Base-by-base conservation (phyloP, 306 rosid species). In the Heteromeles arbutifolia region DNA sequence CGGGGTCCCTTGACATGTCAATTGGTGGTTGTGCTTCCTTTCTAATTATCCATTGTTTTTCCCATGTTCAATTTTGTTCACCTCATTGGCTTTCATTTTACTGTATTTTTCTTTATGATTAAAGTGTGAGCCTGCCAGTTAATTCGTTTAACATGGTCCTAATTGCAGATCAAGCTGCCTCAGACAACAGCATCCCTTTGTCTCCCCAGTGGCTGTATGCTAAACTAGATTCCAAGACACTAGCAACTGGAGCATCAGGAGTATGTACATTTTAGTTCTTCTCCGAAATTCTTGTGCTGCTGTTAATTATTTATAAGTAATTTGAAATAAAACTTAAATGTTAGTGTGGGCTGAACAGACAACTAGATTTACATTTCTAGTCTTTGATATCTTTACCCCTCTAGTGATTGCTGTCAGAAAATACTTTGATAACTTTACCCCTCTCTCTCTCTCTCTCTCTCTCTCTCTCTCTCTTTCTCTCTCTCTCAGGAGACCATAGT, bases 171-270 rank as follows among this genome's bases (percentile, higher is more conserved):
- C 90, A 87, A 82, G 67, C 79, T 68, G 82, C 76, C 50, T 82
- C 86, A 24, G 95, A 87, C 75, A 82, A 78, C 80, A 84, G 79
- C 85, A 86, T 90, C 75, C 95, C 95, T 14, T 80, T 90, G 67
- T 90, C 95, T 25, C 95, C 95, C 8, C 95, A 90, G 74, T 90
- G 95, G 95, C 90, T 90, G 32, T 86, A 87, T 81, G 79, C 95
- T 69, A 89, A 89, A 58, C 88, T 90, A 39, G 84, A 89, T 78
- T 86, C 85, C 4, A 89, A 65, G 86, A 44, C 88, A 43, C 9
- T 76, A 13, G 29, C 86, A 58, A 65, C 81, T 62, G 87, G 78
- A 65, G 70, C 78, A 25, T 71, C 31, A 11, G 93, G 88, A 84
- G 93, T 89, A 86, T 61, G 84, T 18, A 37, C 78, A 19, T 57